Evolutionary conservation across 1,284 basidiomycete genomes (phyloP), one percentile per base, ranked within the genome.

Genomic region (Ganoderma resinaceum): DNA sequence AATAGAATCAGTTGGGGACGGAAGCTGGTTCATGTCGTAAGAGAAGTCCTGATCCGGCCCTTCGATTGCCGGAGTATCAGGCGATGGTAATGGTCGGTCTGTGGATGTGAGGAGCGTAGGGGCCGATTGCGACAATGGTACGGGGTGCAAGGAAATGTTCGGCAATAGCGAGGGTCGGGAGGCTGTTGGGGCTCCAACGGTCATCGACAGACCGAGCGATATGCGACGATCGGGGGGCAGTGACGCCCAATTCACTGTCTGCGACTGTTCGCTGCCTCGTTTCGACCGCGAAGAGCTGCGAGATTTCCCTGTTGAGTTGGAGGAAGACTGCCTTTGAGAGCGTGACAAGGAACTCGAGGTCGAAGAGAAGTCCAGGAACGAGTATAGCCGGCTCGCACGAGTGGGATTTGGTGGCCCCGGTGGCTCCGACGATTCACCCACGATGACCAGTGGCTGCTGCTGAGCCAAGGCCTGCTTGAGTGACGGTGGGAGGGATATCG

Each of bases 1-100:
- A 63, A 91, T 80, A 63, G 90, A 91, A 61, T 91, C 89, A 0
- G 89, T 89, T 26, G 90, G 90, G 12, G 91, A 91, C 26, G 70
- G 65, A 57, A 72, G 63, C 38, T 65, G 68, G 69, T 67, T 72
- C 55, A 67, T 70, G 43, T 71, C 70, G 58, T 71, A 73, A 14
- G 72, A 66, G 66, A 64, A 73, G 1, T 61, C 59, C 31, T 73
- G 66, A 23, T 71, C 66, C 4, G 58, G 58, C 35, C 58, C 40
- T 63, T 73, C 64, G 71, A 62, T 63, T 20, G 75, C 72, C 37
- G 69, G 65, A 5, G 67, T 68, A 59, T 35, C 62, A 43, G 31
- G 61, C 16, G 42, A 67, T 55, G 70, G 68, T 16, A 23, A 37
- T 35, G 52, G n/a, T n/a, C 38, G 49, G 1, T 53, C 46, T 12